A percentile compares a stretch with the other conserved stretches of the same genome.
These are phyloP conservation scores for Metschnikowia gelsemii DNA, from an alignment of 805 yeast genomes.

Conservation along the genomic window DNA sequence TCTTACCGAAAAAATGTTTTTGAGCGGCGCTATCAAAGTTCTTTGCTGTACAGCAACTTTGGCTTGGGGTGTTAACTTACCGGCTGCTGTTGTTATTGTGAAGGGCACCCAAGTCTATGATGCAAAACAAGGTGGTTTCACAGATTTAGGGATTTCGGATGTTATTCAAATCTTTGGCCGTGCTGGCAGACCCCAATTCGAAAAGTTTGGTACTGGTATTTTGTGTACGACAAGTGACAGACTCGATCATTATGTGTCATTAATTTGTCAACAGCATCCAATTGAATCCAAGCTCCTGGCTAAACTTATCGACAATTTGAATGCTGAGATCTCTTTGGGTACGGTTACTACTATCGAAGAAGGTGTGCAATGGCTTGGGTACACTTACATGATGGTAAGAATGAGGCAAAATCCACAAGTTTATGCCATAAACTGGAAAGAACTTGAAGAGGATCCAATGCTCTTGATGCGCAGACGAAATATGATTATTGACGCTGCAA, in stretches of 20 bases:
- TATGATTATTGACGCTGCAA: constrained; percentile 77
- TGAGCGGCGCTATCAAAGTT: constrained; percentile 81
- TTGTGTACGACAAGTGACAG: constrained; percentile 79
- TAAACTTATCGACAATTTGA: constrained; percentile 84
- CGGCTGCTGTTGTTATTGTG: constrained; percentile 95
- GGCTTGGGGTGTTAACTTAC: constrained; percentile 99
- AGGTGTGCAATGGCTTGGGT: constrained; percentile 97
- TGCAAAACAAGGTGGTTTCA: constrained; percentile 89
- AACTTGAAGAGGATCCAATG: constrained; percentile 77
- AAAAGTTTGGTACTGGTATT: constrained; percentile 88
- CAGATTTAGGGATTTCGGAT: constrained; percentile 92
- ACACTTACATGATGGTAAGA: constrained; percentile 88
- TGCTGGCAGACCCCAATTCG: constrained; percentile 98
- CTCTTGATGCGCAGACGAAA: constrained; percentile 69
- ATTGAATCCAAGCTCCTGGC: constrained; percentile 82
- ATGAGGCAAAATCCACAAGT: constrained; percentile 93
- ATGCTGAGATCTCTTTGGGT: constrained; percentile 95
- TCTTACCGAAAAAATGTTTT: constrained; percentile 82
- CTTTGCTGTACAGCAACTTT: constrained; percentile 94
- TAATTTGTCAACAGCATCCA: constrained; percentile 92
- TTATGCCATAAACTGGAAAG: constrained; percentile 88
- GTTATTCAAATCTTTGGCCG: constrained; percentile 98
- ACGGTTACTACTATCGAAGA: constrained; percentile 93
- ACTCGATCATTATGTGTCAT: constrained; percentile 83
- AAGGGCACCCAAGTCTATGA: constrained; percentile 97